Base-by-base conservation (phyloP, 139 green algal genomes). In the Cymbomonas tetramitiformis region DNA sequence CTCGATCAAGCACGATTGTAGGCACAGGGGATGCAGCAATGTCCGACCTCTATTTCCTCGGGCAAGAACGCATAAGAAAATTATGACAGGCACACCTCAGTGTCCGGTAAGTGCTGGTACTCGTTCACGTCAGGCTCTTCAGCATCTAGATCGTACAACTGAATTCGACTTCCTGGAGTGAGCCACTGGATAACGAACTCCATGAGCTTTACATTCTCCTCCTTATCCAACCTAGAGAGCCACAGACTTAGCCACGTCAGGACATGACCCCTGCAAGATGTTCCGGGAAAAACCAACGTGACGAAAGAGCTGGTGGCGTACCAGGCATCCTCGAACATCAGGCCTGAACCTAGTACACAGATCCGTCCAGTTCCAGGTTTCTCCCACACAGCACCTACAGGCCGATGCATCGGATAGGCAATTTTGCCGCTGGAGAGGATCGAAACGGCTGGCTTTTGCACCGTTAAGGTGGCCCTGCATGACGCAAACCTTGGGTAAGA, bases 171-270 rank as follows among this genome's bases (percentile, higher is more conserved):
- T 30, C 70, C 68, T 6, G 69, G 73, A 18, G 55, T 55, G 30
- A 93, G 64, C 71, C 78, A 93, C 38, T 77, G 78, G 75, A 93
- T 84, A 0, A 86, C 23, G 57, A 82, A 92, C 52, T 93, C 83
- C 57, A 85, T 79, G 51, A 94, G 28, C 36, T 70, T 74, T 24
- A 46, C 60, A 60, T 94, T 94, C 57, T 84, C 78, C 69, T 93
- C 81, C 66, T 86, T 85, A 61, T 86, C 79, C 2, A 94, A 74
- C 79, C n/a, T n/a, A n/a, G n/a, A n/a, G n/a, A n/a, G n/a, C n/a
- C n/a, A n/a, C n/a, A n/a, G n/a, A n/a, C n/a, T n/a, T n/a, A n/a
- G n/a, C n/a, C n/a, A n/a, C n/a, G n/a, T n/a, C n/a, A n/a, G n/a
- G n/a, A n/a, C n/a, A n/a, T n/a, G n/a, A n/a, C n/a, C n/a, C n/a